These are phyloP conservation scores for Musa beccarii DNA, from an alignment of 176 grass and related monocot genomes.

Conservation along the genomic window DNA sequence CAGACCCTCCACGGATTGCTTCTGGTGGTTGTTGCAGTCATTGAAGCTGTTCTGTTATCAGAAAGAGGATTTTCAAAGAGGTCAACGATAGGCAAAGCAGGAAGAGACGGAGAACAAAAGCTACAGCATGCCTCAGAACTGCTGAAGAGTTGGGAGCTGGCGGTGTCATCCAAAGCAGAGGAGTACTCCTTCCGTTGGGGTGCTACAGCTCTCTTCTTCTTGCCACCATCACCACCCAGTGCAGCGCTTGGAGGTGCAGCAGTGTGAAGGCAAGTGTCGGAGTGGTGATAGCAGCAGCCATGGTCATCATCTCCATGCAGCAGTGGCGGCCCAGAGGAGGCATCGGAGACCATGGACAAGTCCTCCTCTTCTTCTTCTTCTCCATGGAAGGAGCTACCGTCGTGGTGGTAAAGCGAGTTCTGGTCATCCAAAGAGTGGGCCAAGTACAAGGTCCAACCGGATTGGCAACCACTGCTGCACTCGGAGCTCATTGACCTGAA, in stretches of 20 bases:
- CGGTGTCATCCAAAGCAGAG: constrained; percentile 80
- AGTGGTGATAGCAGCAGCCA: neutral
- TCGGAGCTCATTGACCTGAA: constrained; percentile 36
- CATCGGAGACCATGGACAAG: constrained; percentile 93
- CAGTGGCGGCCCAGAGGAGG: constrained; percentile 74
- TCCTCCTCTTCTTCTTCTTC: constrained; percentile 25
- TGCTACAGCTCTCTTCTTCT: constrained; percentile 16
- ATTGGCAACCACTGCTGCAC: constrained; percentile 93
- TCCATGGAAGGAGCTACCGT: neutral
- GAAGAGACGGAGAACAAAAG: neutral
- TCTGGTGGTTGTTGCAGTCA: constrained; percentile 1
- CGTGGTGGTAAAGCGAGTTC: neutral
- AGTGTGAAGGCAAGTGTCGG: neutral
- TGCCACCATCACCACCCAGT: constrained; percentile 14
- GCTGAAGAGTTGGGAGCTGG: constrained; percentile 63
- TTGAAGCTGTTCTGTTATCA: neutral
- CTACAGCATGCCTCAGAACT: constrained; percentile 27
- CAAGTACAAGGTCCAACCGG: constrained; percentile 94
- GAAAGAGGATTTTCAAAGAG: no score
- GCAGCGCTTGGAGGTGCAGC: neutral
- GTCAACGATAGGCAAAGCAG: no score
- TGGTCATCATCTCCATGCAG: constrained; percentile 16
- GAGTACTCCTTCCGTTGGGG: constrained; percentile 30
- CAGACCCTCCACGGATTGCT: constrained; percentile 5
- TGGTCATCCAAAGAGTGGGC: constrained; percentile 39